Conservation (phyloP, 2,329 filamentous ascomycete genomes). For the Xylariaceae sp. region DNA sequence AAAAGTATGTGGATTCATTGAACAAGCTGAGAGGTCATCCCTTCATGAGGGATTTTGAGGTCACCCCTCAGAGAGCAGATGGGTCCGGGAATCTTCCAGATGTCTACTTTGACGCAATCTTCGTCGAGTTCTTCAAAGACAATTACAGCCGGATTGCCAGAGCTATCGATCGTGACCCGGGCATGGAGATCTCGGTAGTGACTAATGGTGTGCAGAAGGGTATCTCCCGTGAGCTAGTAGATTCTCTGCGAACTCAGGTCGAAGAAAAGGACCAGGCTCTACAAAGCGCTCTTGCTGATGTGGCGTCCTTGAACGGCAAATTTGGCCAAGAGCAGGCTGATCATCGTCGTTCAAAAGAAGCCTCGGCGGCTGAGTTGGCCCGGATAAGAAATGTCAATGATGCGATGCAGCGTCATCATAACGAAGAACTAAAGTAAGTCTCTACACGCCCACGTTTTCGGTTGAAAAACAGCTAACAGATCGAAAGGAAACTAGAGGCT, state of each 20-base stretch:
- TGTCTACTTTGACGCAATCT: conserved; percentile 79
- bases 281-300: conserved; percentile 43
- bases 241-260: conserved; percentile 73
- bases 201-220: conserved; percentile 80
- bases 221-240: conserved; percentile 89
- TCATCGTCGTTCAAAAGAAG: conserved; percentile 62
- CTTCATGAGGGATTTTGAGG: conserved; percentile 83
- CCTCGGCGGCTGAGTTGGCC: conserved; percentile 47
- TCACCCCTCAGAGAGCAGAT: conserved; percentile 67
- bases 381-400: conserved; percentile 65
- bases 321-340: conserved; percentile 71
- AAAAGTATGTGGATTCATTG: conserved; percentile 81
- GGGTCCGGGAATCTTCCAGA: conserved; percentile 60
- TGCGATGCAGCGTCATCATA: conserved; percentile 65
- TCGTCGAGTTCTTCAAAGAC: conserved; percentile 93
- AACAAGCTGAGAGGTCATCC: conserved; percentile 73
- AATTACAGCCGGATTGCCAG: conserved; percentile 83
- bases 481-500: conserved; percentile 37
- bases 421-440: conserved; percentile 56
- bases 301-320: conserved; percentile 47
- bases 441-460: not conserved
- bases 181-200: conserved; percentile 76
- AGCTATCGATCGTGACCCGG: conserved; percentile 87
- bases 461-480: conserved; percentile 8
- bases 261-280: conserved; percentile 62